A percentile compares a stretch with the other conserved stretches of the same genome.
These are phyloP conservation scores for Coccomyxa subellipsoidea DNA, from an alignment of 163 green algal genomes.

Conservation along the genomic window DNA sequence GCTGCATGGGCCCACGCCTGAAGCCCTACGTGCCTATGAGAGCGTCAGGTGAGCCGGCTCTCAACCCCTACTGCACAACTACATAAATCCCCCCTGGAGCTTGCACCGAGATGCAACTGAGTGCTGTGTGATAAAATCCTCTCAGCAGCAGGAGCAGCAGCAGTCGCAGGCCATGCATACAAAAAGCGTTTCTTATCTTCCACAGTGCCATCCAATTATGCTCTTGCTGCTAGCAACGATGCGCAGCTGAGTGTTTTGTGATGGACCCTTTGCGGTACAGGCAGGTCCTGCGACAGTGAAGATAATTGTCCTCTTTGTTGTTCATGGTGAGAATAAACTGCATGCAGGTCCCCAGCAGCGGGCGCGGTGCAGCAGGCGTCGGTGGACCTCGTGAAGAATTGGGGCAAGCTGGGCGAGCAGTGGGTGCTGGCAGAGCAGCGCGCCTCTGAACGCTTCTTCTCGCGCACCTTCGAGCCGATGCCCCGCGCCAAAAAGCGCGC, in stretches of 20 bases:
- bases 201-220: no score
- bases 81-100: neutral
- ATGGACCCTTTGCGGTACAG: no score
- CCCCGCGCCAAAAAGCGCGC: neutral
- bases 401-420: neutral
- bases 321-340: neutral
- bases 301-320: no score
- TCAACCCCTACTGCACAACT: neutral
- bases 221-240: no score
- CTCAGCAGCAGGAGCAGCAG: neutral
- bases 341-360: neutral
- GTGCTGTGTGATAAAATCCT: neutral
- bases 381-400: neutral
- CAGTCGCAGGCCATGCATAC: no score
- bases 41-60: neutral
- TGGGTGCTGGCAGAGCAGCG: neutral
- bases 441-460: constrained; percentile 8
- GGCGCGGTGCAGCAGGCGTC: constrained; percentile 2
- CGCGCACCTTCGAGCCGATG: constrained; percentile 7
- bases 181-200: no score
- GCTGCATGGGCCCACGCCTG: neutral
- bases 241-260: no score
- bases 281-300: no score
- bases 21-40: constrained; percentile 11
- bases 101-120: neutral